Evolutionary conservation across 441 rosid species (phyloP).

Genomic region (Mallotus repandus): DNA sequence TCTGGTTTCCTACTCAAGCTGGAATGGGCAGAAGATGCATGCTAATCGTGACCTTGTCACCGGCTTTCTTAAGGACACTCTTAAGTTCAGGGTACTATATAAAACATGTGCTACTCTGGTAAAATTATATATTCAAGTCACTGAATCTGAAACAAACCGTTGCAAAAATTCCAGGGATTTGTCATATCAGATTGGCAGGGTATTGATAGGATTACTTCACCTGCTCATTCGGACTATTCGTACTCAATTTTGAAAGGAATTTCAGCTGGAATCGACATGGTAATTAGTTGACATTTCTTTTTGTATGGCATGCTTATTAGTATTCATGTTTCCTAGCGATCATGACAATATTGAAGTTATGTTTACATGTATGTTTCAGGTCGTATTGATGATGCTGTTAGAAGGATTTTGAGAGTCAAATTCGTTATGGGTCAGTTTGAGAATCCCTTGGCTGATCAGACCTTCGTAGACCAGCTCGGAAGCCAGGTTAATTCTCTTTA

Average conservation of each 20-base stretch:
- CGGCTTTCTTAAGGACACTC: conserved; percentile 46
- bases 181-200: too few species aligned
- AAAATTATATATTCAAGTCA: background rate
- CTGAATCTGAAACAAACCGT: background rate
- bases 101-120: background rate
- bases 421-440: conserved; percentile 63
- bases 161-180: conserved; percentile 58
- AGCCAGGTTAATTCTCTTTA: conserved; percentile 37
- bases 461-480: conserved; percentile 50
- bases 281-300: conserved; percentile 16
- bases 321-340: background rate
- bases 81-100: conserved; percentile 43
- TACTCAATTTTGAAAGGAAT: conserved; percentile 37
- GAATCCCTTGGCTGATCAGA: conserved; percentile 53
- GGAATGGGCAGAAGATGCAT: conserved; percentile 69
- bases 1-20: conserved; percentile 68
- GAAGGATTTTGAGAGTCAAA: conserved; percentile 59
- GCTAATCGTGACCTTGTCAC: conserved; percentile 54
- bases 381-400: conserved; percentile 65
- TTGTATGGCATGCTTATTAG: too few species aligned
- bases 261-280: conserved; percentile 52
- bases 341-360: background rate
- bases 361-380: conserved; percentile 32
- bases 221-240: conserved; percentile 51
- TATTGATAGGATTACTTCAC: conserved; percentile 65